These are phyloP conservation scores for Fonsecaea nubica DNA, from an alignment of 2,329 filamentous ascomycete species.

Conservation along the genomic window DNA sequence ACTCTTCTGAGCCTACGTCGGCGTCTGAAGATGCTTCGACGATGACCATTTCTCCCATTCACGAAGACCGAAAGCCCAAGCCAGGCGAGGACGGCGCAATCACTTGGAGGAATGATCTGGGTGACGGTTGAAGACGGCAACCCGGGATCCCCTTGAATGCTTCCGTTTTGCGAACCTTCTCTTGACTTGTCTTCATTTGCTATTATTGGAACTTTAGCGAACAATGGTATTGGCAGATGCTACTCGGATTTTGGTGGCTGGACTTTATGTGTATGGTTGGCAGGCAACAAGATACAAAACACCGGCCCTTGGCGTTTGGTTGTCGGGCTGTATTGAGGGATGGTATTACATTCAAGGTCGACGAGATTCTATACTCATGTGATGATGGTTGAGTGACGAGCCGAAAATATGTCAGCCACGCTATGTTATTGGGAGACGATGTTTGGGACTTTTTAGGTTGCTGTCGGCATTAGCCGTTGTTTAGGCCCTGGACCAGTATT, in stretches of 20 bases:
- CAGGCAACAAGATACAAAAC: background rate
- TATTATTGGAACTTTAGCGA: background rate
- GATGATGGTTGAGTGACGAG: background rate
- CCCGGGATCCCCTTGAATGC: background rate
- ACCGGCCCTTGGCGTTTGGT: background rate
- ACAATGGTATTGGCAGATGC: background rate
- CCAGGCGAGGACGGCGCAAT: conserved; percentile 6
- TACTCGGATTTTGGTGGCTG: background rate
- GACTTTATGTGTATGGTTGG: background rate
- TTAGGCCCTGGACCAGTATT: background rate
- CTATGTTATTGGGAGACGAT: background rate
- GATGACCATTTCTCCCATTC: conserved; percentile 8
- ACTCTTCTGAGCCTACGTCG: conserved; percentile 7
- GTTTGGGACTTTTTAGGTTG: background rate
- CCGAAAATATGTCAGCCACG: background rate
- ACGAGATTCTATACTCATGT: background rate
- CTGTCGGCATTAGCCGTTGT: background rate
- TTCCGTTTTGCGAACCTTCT: background rate
- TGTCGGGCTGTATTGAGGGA: background rate
- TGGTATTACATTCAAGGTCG: background rate
- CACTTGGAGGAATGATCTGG: conserved; percentile 23
- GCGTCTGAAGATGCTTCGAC: conserved; percentile 10
- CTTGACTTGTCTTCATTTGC: background rate
- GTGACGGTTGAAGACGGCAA: conserved; percentile 18
- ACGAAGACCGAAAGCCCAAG: background rate